Conservation (phyloP, 345 rosid genomes). For the Heritiera fomes region DNA sequence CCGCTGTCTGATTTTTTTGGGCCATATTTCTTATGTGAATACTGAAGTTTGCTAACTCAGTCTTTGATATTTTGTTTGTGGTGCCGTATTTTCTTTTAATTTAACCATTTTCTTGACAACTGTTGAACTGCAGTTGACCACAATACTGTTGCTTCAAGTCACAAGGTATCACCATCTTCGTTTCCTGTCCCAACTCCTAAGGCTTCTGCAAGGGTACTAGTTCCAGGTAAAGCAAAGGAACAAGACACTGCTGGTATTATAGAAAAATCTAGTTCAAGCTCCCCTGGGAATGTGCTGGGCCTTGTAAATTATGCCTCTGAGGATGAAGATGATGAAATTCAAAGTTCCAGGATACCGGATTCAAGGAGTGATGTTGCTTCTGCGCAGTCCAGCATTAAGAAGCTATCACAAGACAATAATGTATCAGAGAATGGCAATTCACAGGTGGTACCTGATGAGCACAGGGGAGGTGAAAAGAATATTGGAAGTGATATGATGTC, state of each 20-base stretch:
- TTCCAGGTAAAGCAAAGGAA: constrained; percentile 45
- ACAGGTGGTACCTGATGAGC: not conserved
- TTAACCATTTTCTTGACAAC: not conserved
- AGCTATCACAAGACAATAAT: constrained; percentile 33
- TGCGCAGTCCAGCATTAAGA: constrained; percentile 38
- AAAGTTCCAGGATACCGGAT: constrained; percentile 39
- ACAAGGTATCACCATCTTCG: constrained; percentile 41
- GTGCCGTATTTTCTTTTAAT: constrained; percentile 10
- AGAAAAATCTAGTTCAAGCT: constrained; percentile 57
- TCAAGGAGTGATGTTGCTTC: constrained; percentile 31
- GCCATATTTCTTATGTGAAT: constrained; percentile 11
- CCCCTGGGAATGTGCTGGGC: constrained; percentile 79
- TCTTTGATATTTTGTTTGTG: not conserved
- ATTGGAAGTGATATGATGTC: not conserved
- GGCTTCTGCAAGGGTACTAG: constrained; percentile 53
- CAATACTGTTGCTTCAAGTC: constrained; percentile 35
- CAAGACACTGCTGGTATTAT: constrained; percentile 35
- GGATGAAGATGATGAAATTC: constrained; percentile 59
- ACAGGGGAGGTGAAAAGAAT: not conserved
- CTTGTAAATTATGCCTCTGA: constrained; percentile 94
- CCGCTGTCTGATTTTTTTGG: not conserved
- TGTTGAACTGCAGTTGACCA: constrained; percentile 54
- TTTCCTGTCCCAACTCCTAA: constrained; percentile 41
- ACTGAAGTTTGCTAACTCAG: constrained; percentile 9
- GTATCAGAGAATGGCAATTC: constrained; percentile 1